Evolutionary conservation across 2,329 filamentous ascomycete genomes (phyloP).

Genomic region (Didymella segeticola): DNA sequence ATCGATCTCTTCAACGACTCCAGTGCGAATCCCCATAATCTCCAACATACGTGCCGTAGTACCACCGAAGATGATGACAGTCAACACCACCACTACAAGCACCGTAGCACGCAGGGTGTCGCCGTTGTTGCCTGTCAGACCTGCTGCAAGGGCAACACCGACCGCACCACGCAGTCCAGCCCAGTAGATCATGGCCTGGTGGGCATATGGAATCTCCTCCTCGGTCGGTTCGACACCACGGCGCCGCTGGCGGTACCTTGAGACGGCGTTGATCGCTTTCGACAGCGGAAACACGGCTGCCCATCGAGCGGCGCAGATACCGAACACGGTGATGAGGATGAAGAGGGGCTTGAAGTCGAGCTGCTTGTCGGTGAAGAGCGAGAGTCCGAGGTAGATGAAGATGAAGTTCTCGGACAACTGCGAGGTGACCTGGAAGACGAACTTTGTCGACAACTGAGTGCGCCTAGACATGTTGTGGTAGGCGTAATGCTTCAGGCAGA

Average conservation of each 20-base stretch:
- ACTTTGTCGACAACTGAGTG: slow-evolving; percentile 97
- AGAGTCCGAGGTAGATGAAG: slow-evolving; percentile 96
- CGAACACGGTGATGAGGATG: slow-evolving; percentile 88
- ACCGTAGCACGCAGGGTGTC: slow-evolving; percentile 90
- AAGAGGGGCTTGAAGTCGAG: slow-evolving; percentile 93
- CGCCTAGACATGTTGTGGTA: slow-evolving; percentile 99
- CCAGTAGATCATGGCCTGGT: slow-evolving; percentile 99
- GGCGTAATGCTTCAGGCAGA: slow-evolving; percentile 97
- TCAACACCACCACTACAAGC: slow-evolving; percentile 95
- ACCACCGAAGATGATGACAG: slow-evolving; percentile 97
- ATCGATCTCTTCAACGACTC: slow-evolving; percentile 95
- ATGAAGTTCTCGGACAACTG: slow-evolving; percentile 99
- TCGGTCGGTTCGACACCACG: slow-evolving; percentile 73
- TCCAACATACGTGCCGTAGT: slow-evolving; percentile 98
- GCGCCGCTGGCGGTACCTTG: slow-evolving; percentile 81
- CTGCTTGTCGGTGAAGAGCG: slow-evolving; percentile 88
- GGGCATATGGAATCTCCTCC: slow-evolving; percentile 91
- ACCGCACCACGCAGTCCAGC: slow-evolving; percentile 94
- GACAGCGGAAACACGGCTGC: slow-evolving; percentile 94
- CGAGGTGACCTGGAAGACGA: slow-evolving; percentile 91
- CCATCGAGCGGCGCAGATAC: slow-evolving; percentile 92
- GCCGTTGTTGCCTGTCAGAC: slow-evolving; percentile 81
- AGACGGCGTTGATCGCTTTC: slow-evolving; percentile 87
- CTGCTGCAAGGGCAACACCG: slow-evolving; percentile 90
- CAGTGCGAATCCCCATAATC: slow-evolving; percentile 94